These are phyloP conservation scores for Dissophora ornata DNA, from an alignment of 192 early-diverging fungal genomes.

Conservation along the genomic window DNA sequence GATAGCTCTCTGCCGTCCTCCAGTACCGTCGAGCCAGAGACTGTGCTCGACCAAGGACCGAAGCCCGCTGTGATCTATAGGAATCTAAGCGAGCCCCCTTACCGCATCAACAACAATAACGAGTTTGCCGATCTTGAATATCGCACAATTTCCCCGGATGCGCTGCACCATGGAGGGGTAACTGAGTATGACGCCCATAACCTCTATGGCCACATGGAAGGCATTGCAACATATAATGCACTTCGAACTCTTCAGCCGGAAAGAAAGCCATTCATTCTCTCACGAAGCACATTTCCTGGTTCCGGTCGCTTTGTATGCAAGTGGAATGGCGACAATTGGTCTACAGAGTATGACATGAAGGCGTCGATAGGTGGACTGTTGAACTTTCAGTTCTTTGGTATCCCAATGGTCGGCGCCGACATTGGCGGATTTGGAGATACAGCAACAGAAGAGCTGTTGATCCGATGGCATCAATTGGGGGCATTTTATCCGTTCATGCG, in stretches of 20 bases:
- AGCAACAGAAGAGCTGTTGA: conserved; percentile 68
- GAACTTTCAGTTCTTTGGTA: conserved; percentile 75
- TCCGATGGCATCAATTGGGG: conserved; percentile 70
- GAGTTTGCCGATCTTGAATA: conserved; percentile 30
- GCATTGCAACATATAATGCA: conserved; percentile 57
- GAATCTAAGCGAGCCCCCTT: conserved; percentile 33
- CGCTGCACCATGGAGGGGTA: conserved; percentile 56
- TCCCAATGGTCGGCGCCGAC: conserved; percentile 75
- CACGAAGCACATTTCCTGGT: conserved; percentile 71
- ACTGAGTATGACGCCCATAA: conserved; percentile 68
- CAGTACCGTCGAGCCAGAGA: neutral
- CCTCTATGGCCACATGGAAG: conserved; percentile 70
- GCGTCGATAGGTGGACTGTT: conserved; percentile 69
- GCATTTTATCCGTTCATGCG: conserved; percentile 72
- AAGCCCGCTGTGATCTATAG: neutral
- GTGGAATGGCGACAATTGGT: conserved; percentile 70
- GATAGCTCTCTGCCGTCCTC: neutral
- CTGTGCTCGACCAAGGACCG: neutral
- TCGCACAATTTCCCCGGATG: conserved; percentile 40
- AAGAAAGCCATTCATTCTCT: conserved; percentile 68
- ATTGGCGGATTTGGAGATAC: conserved; percentile 72
- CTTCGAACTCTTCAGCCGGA: conserved; percentile 54
- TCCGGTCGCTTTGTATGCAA: conserved; percentile 61
- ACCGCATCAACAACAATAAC: conserved; percentile 49
- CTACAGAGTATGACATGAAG: conserved; percentile 63